phyloP scores from a whole-genome alignment of 176 grass and related monocot species.

The Chloris gayana region DNA sequence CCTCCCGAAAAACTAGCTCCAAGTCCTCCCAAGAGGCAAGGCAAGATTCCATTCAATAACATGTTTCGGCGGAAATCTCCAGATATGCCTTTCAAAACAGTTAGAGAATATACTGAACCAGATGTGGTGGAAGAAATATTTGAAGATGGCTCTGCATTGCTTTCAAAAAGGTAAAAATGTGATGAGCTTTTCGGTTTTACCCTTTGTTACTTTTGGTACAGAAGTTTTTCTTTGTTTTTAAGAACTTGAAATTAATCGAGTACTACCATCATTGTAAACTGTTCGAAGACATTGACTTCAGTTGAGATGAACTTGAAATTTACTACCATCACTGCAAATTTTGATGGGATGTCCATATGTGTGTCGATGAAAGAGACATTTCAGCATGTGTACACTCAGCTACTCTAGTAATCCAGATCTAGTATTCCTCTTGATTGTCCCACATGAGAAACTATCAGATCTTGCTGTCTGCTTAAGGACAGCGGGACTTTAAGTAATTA shows the following conservation, averaged over 20 bases:
- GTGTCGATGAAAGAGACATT: not conserved
- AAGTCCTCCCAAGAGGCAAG: constrained; percentile 59
- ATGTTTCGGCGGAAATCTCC: constrained; percentile 70
- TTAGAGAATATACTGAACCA: constrained; percentile 59
- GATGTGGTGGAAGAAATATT: constrained; percentile 98
- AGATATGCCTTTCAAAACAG: constrained; percentile 43
- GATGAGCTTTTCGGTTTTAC: not conserved
- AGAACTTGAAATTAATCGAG: constrained; percentile 10
- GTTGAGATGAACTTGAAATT: not conserved
- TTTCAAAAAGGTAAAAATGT: constrained; percentile 60
- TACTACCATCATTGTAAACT: constrained; percentile 11
- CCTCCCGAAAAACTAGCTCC: constrained; percentile 71
- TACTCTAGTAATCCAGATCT: constrained; percentile 23
- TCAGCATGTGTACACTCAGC: not conserved
- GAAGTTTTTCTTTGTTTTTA: not conserved
- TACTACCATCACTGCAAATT: constrained; percentile 15
- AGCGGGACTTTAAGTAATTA: constrained; percentile 20
- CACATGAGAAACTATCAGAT: constrained; percentile 28
- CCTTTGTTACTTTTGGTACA: not conserved
- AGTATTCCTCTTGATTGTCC: constrained; percentile 37
- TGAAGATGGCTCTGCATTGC: constrained; percentile 82
- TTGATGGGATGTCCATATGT: constrained; percentile 27
- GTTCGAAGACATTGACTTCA: not conserved
- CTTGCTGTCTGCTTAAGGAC: constrained; percentile 34
- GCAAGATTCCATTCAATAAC: constrained; percentile 70